Percentiles rank a stretch among this genome's conserved stretches.
Evolutionary conservation across 441 rosid species (phyloP).

Genomic region (Adansonia gregorii): DNA sequence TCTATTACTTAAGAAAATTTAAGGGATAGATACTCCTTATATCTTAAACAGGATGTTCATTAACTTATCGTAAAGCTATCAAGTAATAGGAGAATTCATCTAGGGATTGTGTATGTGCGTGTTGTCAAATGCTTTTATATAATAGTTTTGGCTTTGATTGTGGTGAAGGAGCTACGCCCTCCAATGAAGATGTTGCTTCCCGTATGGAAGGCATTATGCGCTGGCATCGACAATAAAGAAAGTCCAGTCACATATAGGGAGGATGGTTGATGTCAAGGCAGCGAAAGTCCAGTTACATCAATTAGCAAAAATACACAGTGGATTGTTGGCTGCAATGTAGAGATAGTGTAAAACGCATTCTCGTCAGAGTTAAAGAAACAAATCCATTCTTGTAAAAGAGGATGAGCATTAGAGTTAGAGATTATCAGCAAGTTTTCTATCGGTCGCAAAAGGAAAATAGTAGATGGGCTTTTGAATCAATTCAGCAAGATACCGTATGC

Average conservation of each 20-base stretch:
- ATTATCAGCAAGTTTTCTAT: not conserved
- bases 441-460: constrained; percentile 6
- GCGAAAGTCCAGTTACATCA: not conserved
- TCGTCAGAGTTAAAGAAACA: not conserved
- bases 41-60: not conserved
- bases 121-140: not conserved
- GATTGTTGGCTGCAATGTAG: constrained; percentile 7
- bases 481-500: not conserved
- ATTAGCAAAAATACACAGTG: constrained; percentile 1
- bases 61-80: not conserved
- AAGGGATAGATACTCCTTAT: not conserved
- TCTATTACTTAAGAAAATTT: not conserved
- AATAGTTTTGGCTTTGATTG: not conserved
- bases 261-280: constrained; percentile 22
- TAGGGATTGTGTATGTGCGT: not conserved
- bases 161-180: constrained; percentile 66
- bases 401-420: constrained; percentile 7
- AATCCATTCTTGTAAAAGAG: constrained; percentile 10
- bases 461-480: not conserved
- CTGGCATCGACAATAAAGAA: constrained; percentile 48
- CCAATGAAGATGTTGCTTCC: constrained; percentile 85
- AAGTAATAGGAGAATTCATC: not conserved
- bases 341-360: not conserved
- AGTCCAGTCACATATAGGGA: constrained; percentile 28
- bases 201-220: constrained; percentile 80